phyloP scores from a whole-genome alignment of 1,284 basidiomycete species.

The Meira miltonrushii region DNA sequence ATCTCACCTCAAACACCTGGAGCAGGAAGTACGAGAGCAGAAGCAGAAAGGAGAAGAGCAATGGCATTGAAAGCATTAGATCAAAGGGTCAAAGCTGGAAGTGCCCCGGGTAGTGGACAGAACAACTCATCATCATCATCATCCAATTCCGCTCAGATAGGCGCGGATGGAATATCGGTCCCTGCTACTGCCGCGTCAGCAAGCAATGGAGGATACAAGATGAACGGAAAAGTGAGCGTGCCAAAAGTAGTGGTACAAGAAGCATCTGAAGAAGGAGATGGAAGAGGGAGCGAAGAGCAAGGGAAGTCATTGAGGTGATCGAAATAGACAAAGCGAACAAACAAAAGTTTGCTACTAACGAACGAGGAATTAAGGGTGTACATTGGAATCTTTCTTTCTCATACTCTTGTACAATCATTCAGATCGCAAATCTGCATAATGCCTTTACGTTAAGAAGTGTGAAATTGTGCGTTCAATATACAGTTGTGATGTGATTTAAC shows the following conservation, averaged over 20 bases:
- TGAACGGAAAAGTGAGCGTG: not conserved
- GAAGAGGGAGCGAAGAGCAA: not conserved
- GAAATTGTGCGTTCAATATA: no score
- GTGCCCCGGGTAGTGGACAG: not conserved
- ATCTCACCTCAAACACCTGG: constrained; percentile 67
- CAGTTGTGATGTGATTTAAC: no score
- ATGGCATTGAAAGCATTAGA: constrained; percentile 94
- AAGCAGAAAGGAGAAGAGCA: constrained; percentile 59
- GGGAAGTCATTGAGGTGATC: not conserved
- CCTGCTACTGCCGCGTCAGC: not conserved
- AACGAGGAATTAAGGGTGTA: not conserved
- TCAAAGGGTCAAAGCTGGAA: constrained; percentile 59
- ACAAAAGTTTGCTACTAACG: not conserved
- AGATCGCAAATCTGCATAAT: no score
- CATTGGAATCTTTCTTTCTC: no score
- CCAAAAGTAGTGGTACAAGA: constrained; percentile 3
- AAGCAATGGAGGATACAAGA: not conserved
- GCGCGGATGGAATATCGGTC: not conserved
- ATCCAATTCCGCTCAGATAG: not conserved
- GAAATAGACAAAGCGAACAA: not conserved
- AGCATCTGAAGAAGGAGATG: not conserved
- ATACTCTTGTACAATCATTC: no score
- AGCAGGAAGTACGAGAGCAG: constrained; percentile 29
- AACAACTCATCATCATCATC: not conserved
- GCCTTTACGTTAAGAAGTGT: no score